A percentile compares a stretch with the other conserved stretches of the same genome.
phyloP scores from a whole-genome alignment of 257 asterid species.

The Solanum tacnaense region DNA sequence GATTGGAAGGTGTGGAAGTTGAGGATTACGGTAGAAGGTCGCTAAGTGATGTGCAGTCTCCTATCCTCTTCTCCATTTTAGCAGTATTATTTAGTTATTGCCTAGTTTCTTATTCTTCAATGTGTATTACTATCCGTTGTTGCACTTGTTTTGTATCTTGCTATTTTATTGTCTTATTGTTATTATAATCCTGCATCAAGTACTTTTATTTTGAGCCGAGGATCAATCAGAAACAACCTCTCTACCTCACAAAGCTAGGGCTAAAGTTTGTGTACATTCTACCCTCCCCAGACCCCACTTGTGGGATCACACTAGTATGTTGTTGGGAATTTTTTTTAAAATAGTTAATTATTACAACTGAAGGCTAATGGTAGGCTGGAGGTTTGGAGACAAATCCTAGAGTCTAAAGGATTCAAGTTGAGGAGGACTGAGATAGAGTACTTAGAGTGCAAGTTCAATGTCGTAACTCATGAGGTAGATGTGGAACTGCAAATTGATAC shows the following conservation, averaged over 20 bases:
- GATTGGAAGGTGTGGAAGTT: neutral
- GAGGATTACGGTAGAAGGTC: neutral
- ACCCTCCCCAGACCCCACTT: neutral
- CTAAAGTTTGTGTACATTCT: neutral
- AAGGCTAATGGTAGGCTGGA: neutral
- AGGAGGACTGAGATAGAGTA: neutral
- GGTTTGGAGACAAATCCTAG: neutral
- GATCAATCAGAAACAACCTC: neutral
- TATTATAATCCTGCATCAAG: neutral
- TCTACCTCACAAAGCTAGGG: neutral
- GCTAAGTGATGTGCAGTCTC: neutral
- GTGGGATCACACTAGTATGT: neutral
- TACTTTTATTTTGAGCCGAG: neutral
- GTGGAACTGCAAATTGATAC: neutral
- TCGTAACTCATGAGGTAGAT: neutral
- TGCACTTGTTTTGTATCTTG: neutral
- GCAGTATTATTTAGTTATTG: neutral
- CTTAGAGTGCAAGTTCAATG: neutral
- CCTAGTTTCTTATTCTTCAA: neutral
- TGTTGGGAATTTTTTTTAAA: neutral
- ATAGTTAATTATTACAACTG: neutral
- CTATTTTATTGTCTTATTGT: neutral
- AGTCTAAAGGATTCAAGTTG: neutral
- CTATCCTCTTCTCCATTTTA: neutral
- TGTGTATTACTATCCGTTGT: neutral